These are phyloP conservation scores for Phytophthora pistaciae DNA, from an alignment of 352 stramenopile genomes.

Conservation along the genomic window DNA sequence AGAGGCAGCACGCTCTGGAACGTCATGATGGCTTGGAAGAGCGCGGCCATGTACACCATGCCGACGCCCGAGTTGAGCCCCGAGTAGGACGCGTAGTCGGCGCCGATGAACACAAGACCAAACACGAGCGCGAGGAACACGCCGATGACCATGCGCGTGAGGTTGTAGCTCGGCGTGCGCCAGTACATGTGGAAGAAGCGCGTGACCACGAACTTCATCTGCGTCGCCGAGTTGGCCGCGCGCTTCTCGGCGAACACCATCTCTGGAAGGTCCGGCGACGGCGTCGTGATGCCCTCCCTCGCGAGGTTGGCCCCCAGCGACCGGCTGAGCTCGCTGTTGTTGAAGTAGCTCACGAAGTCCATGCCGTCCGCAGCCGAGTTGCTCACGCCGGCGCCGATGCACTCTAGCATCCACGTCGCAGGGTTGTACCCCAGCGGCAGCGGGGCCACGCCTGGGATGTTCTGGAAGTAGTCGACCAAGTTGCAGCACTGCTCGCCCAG, in stretches of 20 bases:
- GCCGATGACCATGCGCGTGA: slow-evolving; percentile 64
- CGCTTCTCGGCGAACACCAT: slow-evolving; percentile 42
- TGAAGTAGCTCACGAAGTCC: slow-evolving; percentile 51
- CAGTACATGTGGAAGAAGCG: slow-evolving; percentile 45
- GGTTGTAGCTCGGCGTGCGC: slow-evolving; percentile 81
- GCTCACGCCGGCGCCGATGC: slow-evolving; percentile 51
- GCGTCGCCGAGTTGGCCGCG: slow-evolving; percentile 30
- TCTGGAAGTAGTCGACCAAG: slow-evolving; percentile 58
- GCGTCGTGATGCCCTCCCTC: slow-evolving; percentile 38
- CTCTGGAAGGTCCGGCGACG: slow-evolving; percentile 33
- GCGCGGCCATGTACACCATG: slow-evolving; percentile 81
- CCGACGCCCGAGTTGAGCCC: slow-evolving; percentile 62
- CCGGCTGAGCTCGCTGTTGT: slow-evolving; percentile 35
- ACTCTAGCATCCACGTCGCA: slow-evolving; percentile 88
- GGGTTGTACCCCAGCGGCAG: slow-evolving; percentile 50
- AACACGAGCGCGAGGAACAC: slow-evolving; percentile 38
- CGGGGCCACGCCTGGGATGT: slow-evolving; percentile 40
- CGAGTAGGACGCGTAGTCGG: slow-evolving; percentile 27
- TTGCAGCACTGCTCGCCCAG: slow-evolving; percentile 34
- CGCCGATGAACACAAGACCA: slow-evolving; percentile 61
- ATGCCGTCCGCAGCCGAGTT: slow-evolving; percentile 12
- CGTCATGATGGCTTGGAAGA: slow-evolving; percentile 85
- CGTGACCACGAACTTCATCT: slow-evolving; percentile 44
- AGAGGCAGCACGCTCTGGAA: slow-evolving; percentile 82
- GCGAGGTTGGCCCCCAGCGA: slow-evolving; percentile 26